Conservation (phyloP, 2,329 filamentous ascomycete species). For the Fusarium sp. region DNA sequence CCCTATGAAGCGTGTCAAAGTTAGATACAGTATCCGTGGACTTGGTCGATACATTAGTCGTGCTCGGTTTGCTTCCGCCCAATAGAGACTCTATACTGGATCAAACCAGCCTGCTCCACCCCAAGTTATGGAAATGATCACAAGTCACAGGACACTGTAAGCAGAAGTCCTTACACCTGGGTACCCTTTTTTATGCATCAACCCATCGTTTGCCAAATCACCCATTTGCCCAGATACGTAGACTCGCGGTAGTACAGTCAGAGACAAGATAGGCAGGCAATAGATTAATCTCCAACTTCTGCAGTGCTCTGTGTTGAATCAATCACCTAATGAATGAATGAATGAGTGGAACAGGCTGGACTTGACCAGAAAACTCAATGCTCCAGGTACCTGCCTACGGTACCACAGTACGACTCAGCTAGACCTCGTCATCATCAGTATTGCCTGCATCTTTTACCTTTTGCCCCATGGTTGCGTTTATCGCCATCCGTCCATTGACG, state of each 20-base stretch:
- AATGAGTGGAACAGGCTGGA: constrained; percentile 2
- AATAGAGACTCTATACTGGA: constrained; percentile 6
- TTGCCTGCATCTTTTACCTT: constrained; percentile 33
- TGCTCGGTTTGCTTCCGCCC: constrained; percentile 1
- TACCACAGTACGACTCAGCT: constrained; percentile 7
- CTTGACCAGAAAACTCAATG: constrained; percentile 2
- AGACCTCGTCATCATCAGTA: constrained; percentile 29
- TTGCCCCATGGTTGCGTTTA: constrained; percentile 35
- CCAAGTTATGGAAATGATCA: background rate
- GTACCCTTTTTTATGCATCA: background rate
- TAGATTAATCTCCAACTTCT: background rate
- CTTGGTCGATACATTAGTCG: constrained; percentile 13
- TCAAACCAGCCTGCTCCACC: constrained; percentile 22
- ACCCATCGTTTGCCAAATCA: background rate
- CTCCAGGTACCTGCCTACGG: background rate
- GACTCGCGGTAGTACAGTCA: constrained; percentile 1
- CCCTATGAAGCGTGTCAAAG: background rate
- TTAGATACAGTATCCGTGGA: background rate
- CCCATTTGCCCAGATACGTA: background rate
- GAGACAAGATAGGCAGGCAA: background rate
- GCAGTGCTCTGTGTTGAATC: background rate
- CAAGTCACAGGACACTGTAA: constrained; percentile 7
- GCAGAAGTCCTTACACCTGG: constrained; percentile 2
- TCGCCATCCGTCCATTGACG: constrained; percentile 33
- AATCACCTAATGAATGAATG: background rate